phyloP scores from a whole-genome alignment of 2,329 filamentous ascomycete genomes.

The Ophiostoma angusticollis region DNA sequence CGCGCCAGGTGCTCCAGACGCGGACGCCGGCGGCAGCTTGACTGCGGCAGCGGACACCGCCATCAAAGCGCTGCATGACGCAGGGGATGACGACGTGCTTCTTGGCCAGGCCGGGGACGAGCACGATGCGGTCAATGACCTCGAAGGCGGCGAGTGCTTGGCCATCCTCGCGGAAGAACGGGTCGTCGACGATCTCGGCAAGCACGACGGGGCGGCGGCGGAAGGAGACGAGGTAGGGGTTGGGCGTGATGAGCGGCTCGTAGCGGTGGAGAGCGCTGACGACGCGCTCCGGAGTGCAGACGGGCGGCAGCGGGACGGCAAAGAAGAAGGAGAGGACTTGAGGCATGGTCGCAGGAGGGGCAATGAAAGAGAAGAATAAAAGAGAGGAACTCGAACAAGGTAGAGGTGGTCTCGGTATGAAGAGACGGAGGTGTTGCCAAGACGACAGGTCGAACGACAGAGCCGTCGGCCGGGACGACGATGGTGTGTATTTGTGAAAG shows the following conservation, averaged over 20 bases:
- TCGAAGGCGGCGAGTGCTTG: conserved; percentile 19
- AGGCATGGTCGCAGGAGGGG: no score
- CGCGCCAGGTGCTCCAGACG: conserved; percentile 27
- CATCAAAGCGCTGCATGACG: conserved; percentile 29
- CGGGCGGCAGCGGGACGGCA: conserved; percentile 28
- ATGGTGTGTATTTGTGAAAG: no score
- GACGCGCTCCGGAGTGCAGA: conserved; percentile 25
- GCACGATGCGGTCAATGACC: conserved; percentile 24
- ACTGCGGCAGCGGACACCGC: conserved; percentile 30
- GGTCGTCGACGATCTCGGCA: conserved; percentile 24
- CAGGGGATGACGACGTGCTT: conserved; percentile 30
- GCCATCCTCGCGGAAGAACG: conserved; percentile 27
- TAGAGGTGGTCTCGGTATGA: no score
- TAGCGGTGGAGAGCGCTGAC: conserved; percentile 28
- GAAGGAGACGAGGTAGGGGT: conserved; percentile 27
- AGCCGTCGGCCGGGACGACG: no score
- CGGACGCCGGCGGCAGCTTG: conserved; percentile 30
- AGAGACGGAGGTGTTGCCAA: no score
- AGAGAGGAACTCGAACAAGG: no score
- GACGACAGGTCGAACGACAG: background rate
- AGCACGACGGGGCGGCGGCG: conserved; percentile 23
- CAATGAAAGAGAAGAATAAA: no score
- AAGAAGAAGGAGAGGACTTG: conserved; percentile 25
- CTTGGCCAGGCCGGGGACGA: conserved; percentile 26
- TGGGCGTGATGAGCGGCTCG: conserved; percentile 27